Percentiles rank a stretch among this genome's conserved stretches.
These are phyloP conservation scores for Teratosphaeriaceae sp. DNA, from an alignment of 2,329 filamentous ascomycete genomes.

Conservation along the genomic window DNA sequence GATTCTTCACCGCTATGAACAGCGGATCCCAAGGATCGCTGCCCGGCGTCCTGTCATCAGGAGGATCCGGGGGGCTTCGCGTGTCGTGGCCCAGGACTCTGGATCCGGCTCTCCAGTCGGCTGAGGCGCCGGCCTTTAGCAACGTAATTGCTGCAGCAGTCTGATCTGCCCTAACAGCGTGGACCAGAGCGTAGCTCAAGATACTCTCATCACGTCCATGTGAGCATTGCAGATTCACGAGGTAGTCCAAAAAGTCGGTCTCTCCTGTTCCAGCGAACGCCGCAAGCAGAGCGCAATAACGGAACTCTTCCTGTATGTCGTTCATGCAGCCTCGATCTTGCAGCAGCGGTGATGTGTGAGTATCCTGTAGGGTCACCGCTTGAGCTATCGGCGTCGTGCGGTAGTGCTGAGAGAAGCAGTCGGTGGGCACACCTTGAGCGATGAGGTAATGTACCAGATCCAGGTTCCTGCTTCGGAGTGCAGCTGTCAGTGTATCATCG, in stretches of 20 bases:
- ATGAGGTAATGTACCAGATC: not conserved
- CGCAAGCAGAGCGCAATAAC: not conserved
- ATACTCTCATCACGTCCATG: not conserved
- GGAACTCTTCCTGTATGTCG: not conserved
- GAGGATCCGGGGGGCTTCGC: no score
- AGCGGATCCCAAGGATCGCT: no score
- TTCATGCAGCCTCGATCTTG: not conserved
- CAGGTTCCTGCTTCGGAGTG: not conserved
- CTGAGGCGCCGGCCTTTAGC: no score
- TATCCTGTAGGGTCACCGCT: not conserved
- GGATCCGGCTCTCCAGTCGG: no score
- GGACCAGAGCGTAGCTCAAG: not conserved
- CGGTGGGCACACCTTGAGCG: not conserved
- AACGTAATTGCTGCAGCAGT: no score
- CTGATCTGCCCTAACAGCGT: no score
- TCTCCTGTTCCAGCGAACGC: not conserved
- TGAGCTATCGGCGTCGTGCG: not conserved
- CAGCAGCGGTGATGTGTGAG: not conserved
- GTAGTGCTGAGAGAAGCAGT: not conserved
- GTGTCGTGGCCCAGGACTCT: no score
- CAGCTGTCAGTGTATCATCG: not conserved
- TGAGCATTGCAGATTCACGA: not conserved
- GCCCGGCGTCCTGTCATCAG: no score
- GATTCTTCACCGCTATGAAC: not conserved
- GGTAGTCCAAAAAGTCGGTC: not conserved